These are phyloP conservation scores for Cercospora brassicicola DNA, from an alignment of 2,329 filamentous ascomycete species.

Conservation along the genomic window DNA sequence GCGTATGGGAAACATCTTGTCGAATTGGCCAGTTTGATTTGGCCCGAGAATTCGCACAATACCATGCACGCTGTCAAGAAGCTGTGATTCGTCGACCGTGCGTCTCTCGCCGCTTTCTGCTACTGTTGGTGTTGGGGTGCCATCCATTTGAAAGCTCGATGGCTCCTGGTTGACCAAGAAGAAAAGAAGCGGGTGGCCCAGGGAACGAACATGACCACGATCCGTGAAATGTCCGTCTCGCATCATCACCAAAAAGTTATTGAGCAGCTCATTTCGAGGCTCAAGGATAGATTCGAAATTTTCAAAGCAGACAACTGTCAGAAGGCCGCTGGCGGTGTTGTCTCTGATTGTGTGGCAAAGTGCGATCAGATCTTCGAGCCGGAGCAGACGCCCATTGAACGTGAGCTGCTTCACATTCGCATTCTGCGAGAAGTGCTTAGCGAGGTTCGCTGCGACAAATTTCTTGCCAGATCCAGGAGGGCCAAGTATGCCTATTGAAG, in stretches of 20 bases:
- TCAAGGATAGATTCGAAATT: conserved; percentile 38
- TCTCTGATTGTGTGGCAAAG: conserved; percentile 38
- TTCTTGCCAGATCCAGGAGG: conserved; percentile 39
- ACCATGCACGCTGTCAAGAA: conserved; percentile 38
- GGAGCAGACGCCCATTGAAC: conserved; percentile 36
- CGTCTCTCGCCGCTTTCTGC: conserved; percentile 26
- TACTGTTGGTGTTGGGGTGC: conserved; percentile 32
- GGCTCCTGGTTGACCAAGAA: conserved; percentile 38
- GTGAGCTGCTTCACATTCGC: conserved; percentile 29
- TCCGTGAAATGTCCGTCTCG: conserved; percentile 37
- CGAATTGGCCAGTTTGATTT: conserved; percentile 33
- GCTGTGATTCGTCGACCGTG: conserved; percentile 31
- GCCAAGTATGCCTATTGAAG: conserved; percentile 37
- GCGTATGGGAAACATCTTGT: conserved; percentile 36
- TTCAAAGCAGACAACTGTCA: conserved; percentile 36
- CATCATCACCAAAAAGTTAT: conserved; percentile 36
- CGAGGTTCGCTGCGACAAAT: conserved; percentile 36
- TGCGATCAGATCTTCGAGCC: conserved; percentile 31
- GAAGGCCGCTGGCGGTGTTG: conserved; percentile 29
- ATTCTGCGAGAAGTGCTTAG: conserved; percentile 30
- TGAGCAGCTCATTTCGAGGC: conserved; percentile 30
- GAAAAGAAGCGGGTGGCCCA: conserved; percentile 36
- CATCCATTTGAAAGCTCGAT: conserved; percentile 24
- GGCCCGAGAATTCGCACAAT: conserved; percentile 36
- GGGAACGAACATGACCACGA: conserved; percentile 29